Conservation (phyloP, 1,284 basidiomycete genomes). For the Microbotryomycetes sp. region DNA sequence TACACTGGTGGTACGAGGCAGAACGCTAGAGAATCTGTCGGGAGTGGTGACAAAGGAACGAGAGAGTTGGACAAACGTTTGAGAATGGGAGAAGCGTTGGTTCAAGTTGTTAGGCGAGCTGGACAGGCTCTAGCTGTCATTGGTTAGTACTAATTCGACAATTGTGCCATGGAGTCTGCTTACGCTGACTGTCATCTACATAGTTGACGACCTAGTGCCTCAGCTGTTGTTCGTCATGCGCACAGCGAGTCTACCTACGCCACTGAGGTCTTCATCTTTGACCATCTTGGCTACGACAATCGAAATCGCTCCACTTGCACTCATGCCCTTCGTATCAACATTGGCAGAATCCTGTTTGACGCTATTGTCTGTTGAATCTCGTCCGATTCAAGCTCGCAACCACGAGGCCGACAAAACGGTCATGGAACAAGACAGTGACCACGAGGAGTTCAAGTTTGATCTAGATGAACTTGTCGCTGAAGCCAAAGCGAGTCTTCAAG, state of each 20-base stretch:
- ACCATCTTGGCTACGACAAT: slow-evolving; percentile 70
- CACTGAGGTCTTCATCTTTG: slow-evolving; percentile 71
- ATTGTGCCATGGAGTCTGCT: slow-evolving; percentile 3
- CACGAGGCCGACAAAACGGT: slow-evolving; percentile 20
- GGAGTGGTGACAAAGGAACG: slow-evolving; percentile 48
- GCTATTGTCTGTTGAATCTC: slow-evolving; percentile 63
- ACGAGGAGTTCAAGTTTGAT: background rate
- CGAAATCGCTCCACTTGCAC: slow-evolving; percentile 56
- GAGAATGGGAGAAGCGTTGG: slow-evolving; percentile 82
- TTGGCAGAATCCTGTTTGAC: slow-evolving; percentile 64
- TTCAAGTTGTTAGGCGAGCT: slow-evolving; percentile 66
- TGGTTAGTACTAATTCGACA: slow-evolving; percentile 50
- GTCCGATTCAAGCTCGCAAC: slow-evolving; percentile 2
- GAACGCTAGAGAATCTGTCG: slow-evolving; percentile 33
- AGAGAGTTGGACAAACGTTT: slow-evolving; percentile 69
- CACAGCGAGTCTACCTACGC: slow-evolving; percentile 56
- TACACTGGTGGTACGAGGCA: slow-evolving; percentile 46
- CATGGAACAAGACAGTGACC: slow-evolving; percentile 7
- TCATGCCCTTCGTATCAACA: slow-evolving; percentile 59
- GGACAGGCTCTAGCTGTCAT: slow-evolving; percentile 63
- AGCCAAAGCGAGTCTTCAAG: background rate
- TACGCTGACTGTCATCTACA: background rate
- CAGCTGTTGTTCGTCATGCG: slow-evolving; percentile 59
- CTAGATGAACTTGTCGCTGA: background rate
- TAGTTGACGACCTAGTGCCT: slow-evolving; percentile 67